Conservation (phyloP, 139 green algal genomes). For the Chlamydomonas sphaeroides region DNA sequence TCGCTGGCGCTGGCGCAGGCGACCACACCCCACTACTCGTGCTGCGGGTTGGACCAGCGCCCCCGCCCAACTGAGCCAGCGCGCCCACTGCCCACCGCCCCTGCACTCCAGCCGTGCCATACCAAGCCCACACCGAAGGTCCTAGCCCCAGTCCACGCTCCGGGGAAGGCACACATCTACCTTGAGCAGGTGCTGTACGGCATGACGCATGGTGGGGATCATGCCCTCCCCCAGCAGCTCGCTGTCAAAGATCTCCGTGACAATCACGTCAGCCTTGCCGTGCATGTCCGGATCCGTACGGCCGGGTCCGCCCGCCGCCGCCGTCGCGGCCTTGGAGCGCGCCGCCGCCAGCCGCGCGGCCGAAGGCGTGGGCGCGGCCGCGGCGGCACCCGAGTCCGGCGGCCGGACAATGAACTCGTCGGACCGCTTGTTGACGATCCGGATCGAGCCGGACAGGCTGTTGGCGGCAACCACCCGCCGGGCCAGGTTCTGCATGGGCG, state of each 20-base stretch:
- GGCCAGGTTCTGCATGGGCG: constrained; percentile 64
- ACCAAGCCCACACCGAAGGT: too few relatives aligned
- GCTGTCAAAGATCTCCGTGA: constrained; percentile 77
- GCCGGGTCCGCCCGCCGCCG: neutral
- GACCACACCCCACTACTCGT: too few relatives aligned
- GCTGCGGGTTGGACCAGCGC: too few relatives aligned
- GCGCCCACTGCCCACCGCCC: too few relatives aligned
- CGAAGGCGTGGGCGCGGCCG: neutral
- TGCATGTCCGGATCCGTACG: neutral
- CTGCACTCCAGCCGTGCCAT: too few relatives aligned
- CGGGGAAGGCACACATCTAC: too few relatives aligned
- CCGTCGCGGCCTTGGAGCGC: constrained; percentile 1
- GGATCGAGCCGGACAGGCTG: constrained; percentile 29
- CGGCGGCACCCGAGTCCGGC: neutral
- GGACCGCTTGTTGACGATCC: constrained; percentile 54
- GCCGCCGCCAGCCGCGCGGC: neutral
- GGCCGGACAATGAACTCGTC: constrained; percentile 48
- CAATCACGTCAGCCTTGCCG: constrained; percentile 55
- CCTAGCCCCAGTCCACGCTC: too few relatives aligned
- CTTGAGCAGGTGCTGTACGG: constrained; percentile 58
- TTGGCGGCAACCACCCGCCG: constrained; percentile 49
- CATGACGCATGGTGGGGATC: constrained; percentile 67
- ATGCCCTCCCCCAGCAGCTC: constrained; percentile 73
- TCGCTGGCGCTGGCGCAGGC: too few relatives aligned
- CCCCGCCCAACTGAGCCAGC: too few relatives aligned